A percentile compares a stretch with the other conserved stretches of the same genome.
Conservation (phyloP, 1,139 yeast species). For the Yamadazyma oceani region DNA sequence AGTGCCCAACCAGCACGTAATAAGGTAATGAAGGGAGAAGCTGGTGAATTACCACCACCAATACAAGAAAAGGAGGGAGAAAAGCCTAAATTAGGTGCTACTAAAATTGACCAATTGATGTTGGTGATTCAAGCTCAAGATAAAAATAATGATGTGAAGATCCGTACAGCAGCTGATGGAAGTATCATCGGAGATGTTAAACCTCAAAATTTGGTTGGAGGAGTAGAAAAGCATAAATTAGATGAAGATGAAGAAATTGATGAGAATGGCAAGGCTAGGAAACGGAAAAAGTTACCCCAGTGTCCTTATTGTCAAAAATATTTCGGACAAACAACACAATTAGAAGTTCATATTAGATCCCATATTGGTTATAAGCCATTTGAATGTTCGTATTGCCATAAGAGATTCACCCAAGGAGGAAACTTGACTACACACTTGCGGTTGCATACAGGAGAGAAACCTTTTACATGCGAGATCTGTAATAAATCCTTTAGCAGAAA, state of each 20-base stretch:
- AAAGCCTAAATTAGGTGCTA: constrained; percentile 75
- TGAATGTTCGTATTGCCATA: constrained; percentile 75
- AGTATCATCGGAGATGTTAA: constrained; percentile 38
- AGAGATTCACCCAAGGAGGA: constrained; percentile 89
- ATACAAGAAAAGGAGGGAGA: constrained; percentile 25
- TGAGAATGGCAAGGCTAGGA: constrained; percentile 21
- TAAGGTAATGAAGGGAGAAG: constrained; percentile 5
- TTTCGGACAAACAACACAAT: constrained; percentile 74
- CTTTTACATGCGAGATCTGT: constrained; percentile 75
- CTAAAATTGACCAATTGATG: constrained; percentile 88
- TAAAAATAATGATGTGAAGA: constrained; percentile 63
- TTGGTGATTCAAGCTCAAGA: constrained; percentile 84
- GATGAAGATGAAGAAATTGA: constrained; percentile 20
- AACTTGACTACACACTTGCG: constrained; percentile 85
- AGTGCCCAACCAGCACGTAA: constrained; percentile 4
- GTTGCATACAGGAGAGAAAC: constrained; percentile 90
- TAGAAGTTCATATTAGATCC: constrained; percentile 76
- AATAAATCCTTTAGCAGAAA: constrained; percentile 77
- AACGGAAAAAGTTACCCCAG: constrained; percentile 48
- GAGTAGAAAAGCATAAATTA: constrained; percentile 63
- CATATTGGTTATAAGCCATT: constrained; percentile 81
- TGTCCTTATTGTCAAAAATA: constrained; percentile 69
- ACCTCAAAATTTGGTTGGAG: constrained; percentile 64
- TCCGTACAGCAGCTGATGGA: constrained; percentile 66
- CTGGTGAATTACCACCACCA: constrained; percentile 8